phyloP scores from a whole-genome alignment of 495 filamentous ascomycete genomes.

The Podospora didyma region DNA sequence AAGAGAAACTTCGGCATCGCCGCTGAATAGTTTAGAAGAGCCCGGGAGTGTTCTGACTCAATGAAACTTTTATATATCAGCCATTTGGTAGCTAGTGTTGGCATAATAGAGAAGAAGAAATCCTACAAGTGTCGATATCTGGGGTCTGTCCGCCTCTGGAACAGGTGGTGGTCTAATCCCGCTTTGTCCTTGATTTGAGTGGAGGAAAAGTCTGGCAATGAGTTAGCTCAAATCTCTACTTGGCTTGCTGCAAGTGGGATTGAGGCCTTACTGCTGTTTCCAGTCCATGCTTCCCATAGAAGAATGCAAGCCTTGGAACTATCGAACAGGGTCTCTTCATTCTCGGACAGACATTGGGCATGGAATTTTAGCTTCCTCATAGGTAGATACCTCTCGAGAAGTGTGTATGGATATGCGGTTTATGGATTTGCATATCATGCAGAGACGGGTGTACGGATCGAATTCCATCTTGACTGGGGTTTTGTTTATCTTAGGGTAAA shows the following conservation, averaged over 20 bases:
- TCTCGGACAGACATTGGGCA: no score
- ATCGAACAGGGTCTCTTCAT: neutral
- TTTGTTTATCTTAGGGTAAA: no score
- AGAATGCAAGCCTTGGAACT: neutral
- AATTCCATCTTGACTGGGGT: no score
- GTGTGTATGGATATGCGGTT: no score
- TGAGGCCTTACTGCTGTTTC: no score
- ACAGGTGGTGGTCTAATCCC: neutral
- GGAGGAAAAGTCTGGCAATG: no score
- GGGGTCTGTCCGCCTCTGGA: neutral
- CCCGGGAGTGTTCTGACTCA: conserved; percentile 27
- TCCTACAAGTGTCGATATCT: neutral
- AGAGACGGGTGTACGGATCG: no score
- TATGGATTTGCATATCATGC: no score
- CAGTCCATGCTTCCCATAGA: neutral
- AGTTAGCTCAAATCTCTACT: neutral
- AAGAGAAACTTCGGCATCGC: conserved; percentile 33
- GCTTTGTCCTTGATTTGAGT: neutral
- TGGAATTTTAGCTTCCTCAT: no score
- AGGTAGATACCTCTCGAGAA: no score
- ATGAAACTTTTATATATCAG: conserved; percentile 23
- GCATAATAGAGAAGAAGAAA: neutral
- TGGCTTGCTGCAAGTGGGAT: no score
- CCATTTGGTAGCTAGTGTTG: no score
- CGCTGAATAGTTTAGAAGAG: conserved; percentile 19